Evolutionary conservation across 2,329 filamentous ascomycete species (phyloP), one percentile per base, ranked within the genome.

Genomic region (Cercospora nicotianae): DNA sequence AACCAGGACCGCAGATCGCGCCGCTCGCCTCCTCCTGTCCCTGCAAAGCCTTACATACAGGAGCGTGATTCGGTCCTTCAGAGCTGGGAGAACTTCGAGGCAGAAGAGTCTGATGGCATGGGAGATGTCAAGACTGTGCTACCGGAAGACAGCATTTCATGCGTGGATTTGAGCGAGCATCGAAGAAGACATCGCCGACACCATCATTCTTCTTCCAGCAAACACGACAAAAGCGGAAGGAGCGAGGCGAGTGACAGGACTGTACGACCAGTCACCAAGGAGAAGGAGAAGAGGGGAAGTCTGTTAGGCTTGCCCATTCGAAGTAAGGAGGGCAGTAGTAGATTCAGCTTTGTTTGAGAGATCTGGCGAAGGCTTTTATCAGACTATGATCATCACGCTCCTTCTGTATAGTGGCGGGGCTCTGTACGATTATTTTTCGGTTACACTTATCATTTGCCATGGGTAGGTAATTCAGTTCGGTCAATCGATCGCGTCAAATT

Each of bases 131-230:
- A 81, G 68, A 83, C 82, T 3, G 80, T 85, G 1, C 79, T 80
- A 2, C 83, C 83, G 1, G 81, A 82, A 67, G 83, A 85, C 67
- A 82, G 80, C 64, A 83, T 84, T 68, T 83, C 81, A 13, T 80
- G 83, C 73, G 79, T 77, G 7, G 70, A 73, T 64, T 39, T 70
- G 12, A 61, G 51, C 8, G 57, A 60, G 55, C 63, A 63, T 18
- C 65, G 57, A 20, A 65, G 57, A 53, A 67, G 63, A 42, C 67
- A 64, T 33, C 55, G 59, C 2, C 28, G 67, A 65, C 45, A 53
- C 53, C 61, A 66, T 66, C 66, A 60, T 67, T 66, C 66, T 33
- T 71, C 66, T 55, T 31, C 64, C 5, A 72, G 64, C 57, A 71
- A 62, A 62, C 67, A 62, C 23, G 68, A 60, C 42, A 60, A 64